phyloP scores from a whole-genome alignment of 805 yeast species.

The Nakazawaea anatomiae region DNA sequence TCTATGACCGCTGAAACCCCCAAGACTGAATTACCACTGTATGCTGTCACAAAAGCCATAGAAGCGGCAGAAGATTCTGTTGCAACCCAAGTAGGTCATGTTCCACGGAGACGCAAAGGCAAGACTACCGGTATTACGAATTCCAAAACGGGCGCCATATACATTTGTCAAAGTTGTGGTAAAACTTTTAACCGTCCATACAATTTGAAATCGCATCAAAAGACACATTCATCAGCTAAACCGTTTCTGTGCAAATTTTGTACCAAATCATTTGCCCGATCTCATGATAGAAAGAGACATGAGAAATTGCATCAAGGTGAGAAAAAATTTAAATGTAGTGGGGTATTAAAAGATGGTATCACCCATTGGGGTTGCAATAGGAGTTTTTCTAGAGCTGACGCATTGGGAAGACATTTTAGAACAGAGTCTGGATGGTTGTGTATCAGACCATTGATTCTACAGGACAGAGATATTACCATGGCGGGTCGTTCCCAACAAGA shows the following conservation, averaged over 20 bases:
- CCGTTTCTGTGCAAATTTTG: slow-evolving; percentile 66
- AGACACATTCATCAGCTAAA: slow-evolving; percentile 56
- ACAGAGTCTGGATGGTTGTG: slow-evolving; percentile 73
- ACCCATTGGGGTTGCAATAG: slow-evolving; percentile 75
- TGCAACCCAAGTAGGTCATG: slow-evolving; percentile 8
- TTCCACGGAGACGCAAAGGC: not conserved
- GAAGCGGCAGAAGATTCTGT: slow-evolving; percentile 12
- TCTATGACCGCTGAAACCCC: no score
- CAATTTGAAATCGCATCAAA: slow-evolving; percentile 44
- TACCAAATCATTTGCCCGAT: slow-evolving; percentile 65
- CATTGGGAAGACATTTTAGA: slow-evolving; percentile 67
- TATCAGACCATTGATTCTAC: slow-evolving; percentile 58
- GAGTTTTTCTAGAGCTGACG: slow-evolving; percentile 72
- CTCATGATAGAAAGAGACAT: slow-evolving; percentile 73
- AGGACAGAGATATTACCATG: slow-evolving; percentile 22
- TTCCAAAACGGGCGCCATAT: slow-evolving; percentile 10
- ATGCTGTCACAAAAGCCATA: slow-evolving; percentile 8
- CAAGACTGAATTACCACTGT: slow-evolving; percentile 22
- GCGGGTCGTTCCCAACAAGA: not conserved
- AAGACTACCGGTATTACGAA: no score
- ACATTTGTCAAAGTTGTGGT: slow-evolving; percentile 37
- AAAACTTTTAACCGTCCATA: slow-evolving; percentile 43
- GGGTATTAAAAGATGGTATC: slow-evolving; percentile 47
- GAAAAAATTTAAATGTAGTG: slow-evolving; percentile 64
- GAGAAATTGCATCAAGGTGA: slow-evolving; percentile 71